Evolutionary conservation across 208 protist genomes (phyloP), one percentile per base, ranked within the genome.

Genomic region (Tetramitus jugosus): DNA sequence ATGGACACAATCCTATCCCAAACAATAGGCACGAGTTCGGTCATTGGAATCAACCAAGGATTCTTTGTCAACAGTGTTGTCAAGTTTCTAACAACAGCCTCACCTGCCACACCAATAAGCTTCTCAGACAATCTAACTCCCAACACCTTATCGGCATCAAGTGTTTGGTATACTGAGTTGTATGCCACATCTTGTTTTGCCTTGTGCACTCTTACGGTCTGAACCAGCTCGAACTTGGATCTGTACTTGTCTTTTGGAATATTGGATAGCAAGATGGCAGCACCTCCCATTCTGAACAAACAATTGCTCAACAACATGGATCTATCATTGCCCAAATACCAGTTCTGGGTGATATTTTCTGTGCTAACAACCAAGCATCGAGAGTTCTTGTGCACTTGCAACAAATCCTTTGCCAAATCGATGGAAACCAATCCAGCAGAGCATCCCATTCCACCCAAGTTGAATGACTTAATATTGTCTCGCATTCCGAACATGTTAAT

Each of bases 281-380:
- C 88, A 64, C 89, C 86, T 74, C 89, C 89, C 77, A 88, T 82
- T 56, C 89, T 80, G 84, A 91, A 92, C n/a, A 92, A 79, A 0
- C 77, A 84, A 76, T 92, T 92, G 26, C 78, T 83, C 0, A 92
- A 2, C 35, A 92, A 76, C 87, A 92, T 91, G 26, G 75, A 60
- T 61, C 79, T 69, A 20, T 42, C 8, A 4, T 60, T 35, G 17
- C 65, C 17, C 37, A 61, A 52, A 69, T 91, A 92, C 86, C 85
- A 91, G 71, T 90, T 90, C 74, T 86, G 79, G 23, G 87, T 90
- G 71, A 91, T 89, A 77, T 91, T 92, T 62, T 91, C 88, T n/a
- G 87, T 91, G 61, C 62, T 80, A 17, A 91, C 37, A n/a, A 91
- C 81, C 13, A 91, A 64, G 13, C 80, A 80, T 40, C n/a, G 76